Conservation (phyloP, 257 asterid genomes). For the Solanum lignicaule region DNA sequence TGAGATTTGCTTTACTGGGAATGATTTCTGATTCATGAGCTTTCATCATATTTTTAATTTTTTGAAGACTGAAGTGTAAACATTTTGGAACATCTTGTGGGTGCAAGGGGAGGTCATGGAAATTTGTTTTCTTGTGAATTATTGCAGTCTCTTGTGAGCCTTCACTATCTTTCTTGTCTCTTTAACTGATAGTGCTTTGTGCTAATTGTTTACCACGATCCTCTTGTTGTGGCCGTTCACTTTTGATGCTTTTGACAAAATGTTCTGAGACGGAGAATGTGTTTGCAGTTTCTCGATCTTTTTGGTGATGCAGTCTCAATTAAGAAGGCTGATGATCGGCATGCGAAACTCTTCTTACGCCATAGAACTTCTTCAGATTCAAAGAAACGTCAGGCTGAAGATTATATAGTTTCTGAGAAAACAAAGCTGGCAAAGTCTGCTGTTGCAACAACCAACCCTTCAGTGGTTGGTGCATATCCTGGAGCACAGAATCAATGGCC, state of each 20-base stretch:
- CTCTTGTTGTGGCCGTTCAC: neutral
- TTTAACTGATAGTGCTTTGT: neutral
- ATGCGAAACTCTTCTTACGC: constrained; percentile 71
- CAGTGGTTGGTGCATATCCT: constrained; percentile 64
- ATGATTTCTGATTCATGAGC: neutral
- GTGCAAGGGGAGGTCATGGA: neutral
- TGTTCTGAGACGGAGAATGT: neutral
- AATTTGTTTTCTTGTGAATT: neutral
- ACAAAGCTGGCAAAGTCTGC: constrained; percentile 57
- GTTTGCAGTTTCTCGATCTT: constrained; percentile 85
- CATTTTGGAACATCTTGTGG: neutral
- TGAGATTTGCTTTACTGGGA: neutral
- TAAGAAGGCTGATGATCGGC: constrained; percentile 78
- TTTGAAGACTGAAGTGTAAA: neutral
- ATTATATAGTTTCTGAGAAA: constrained; percentile 68
- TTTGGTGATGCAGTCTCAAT: constrained; percentile 65
- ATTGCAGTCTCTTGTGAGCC: neutral
- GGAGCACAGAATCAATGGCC: constrained; percentile 70
- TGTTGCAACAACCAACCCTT: constrained; percentile 43
- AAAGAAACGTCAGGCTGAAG: constrained; percentile 85
- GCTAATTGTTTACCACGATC: neutral
- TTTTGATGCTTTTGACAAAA: neutral
- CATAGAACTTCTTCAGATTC: constrained; percentile 73
- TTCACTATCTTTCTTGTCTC: neutral
- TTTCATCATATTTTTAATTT: neutral